Conservation (phyloP, 2,329 filamentous ascomycete genomes). For the Nothomitra cinnamomea region DNA sequence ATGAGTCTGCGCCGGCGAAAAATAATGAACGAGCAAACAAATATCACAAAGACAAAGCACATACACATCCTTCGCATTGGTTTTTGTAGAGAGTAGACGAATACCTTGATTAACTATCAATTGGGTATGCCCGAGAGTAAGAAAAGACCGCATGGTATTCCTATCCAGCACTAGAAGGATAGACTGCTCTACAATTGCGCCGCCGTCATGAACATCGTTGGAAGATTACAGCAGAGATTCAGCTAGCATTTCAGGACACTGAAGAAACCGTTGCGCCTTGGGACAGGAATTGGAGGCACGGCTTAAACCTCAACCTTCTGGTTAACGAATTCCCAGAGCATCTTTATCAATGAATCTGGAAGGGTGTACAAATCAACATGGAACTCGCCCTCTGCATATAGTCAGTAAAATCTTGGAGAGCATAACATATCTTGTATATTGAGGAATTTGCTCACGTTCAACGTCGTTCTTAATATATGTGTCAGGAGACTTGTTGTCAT, state of each 20-base stretch:
- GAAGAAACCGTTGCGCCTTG: neutral
- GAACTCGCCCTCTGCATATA: slow-evolving; percentile 67
- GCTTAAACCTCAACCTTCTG: slow-evolving; percentile 21
- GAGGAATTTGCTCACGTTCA: slow-evolving; percentile 48
- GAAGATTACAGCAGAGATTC: neutral
- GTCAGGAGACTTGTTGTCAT: slow-evolving; percentile 86
- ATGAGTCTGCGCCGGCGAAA: too few species aligned
- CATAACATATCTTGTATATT: neutral
- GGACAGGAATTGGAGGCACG: neutral
- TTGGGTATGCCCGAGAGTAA: neutral
- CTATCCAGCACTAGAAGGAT: neutral
- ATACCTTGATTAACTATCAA: neutral
- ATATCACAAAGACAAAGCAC: neutral
- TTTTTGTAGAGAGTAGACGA: neutral
- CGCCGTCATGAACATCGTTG: neutral
- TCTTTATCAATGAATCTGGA: slow-evolving; percentile 73
- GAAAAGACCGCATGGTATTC: neutral
- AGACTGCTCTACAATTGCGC: slow-evolving; percentile 2
- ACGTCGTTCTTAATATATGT: slow-evolving; percentile 97
- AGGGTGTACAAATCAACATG: slow-evolving; percentile 97
- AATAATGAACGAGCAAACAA: too few species aligned
- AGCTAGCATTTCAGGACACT: neutral
- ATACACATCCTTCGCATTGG: neutral
- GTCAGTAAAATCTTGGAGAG: neutral
- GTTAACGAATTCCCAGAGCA: slow-evolving; percentile 77